Evolutionary conservation across 2,329 filamentous ascomycete species (phyloP).

Genomic region (Xylariaceae sp.): DNA sequence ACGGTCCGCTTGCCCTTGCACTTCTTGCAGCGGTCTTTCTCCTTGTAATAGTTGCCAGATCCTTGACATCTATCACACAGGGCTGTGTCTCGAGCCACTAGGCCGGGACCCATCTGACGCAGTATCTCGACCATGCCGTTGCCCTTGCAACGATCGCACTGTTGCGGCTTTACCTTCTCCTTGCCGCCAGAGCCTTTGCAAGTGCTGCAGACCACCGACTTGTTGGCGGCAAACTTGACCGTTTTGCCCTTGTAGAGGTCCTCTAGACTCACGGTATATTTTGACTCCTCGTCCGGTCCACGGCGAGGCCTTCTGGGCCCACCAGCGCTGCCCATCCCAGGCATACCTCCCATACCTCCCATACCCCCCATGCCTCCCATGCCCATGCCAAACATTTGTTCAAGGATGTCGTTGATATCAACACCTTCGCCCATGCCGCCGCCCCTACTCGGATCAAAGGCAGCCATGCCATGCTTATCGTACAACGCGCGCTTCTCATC

Average conservation of each 20-base stretch:
- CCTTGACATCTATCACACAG: slow-evolving; percentile 84
- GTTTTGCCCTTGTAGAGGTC: slow-evolving; percentile 99
- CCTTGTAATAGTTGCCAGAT: slow-evolving; percentile 84
- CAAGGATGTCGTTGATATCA: slow-evolving; percentile 90
- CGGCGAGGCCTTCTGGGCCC: slow-evolving; percentile 68
- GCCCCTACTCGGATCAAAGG: slow-evolving; percentile 79
- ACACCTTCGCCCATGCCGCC: slow-evolving; percentile 70
- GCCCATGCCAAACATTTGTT: slow-evolving; percentile 87
- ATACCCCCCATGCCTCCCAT: slow-evolving; percentile 52
- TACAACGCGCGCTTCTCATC: slow-evolving; percentile 92
- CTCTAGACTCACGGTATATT: slow-evolving; percentile 89
- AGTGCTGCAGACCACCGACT: slow-evolving; percentile 84
- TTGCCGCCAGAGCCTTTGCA: slow-evolving; percentile 93
- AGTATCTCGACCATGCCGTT: slow-evolving; percentile 77
- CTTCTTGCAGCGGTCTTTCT: slow-evolving; percentile 98
- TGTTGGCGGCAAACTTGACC: slow-evolving; percentile 93
- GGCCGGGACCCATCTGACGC: slow-evolving; percentile 82
- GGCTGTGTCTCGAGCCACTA: slow-evolving; percentile 81
- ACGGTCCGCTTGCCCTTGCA: slow-evolving; percentile 92
- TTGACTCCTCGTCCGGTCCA: slow-evolving; percentile 84
- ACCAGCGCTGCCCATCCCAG: slow-evolving; percentile 48
- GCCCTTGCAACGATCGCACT: slow-evolving; percentile 85
- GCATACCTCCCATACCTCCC: slow-evolving; percentile 46
- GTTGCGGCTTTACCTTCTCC: slow-evolving; percentile 83
- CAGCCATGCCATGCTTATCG: slow-evolving; percentile 93